phyloP scores from a whole-genome alignment of 2,329 filamentous ascomycete species.

The Aspergillus oerlinghausenensis region DNA sequence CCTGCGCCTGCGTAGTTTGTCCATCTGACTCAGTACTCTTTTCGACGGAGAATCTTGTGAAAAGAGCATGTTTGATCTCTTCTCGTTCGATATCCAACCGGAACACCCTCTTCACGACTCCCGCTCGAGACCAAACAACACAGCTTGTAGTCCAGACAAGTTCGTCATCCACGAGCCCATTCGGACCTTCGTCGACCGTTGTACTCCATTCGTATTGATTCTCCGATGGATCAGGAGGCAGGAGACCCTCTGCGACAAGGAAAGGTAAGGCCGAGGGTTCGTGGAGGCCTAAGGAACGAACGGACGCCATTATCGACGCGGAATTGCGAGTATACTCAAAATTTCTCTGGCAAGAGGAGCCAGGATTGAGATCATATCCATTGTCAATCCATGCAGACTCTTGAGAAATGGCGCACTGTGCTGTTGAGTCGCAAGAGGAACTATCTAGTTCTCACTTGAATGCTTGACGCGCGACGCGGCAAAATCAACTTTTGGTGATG shows the following conservation, averaged over 20 bases:
- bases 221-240: slow-evolving; percentile 62
- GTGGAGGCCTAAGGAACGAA: slow-evolving; percentile 88
- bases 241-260: slow-evolving; percentile 73
- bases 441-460: neutral
- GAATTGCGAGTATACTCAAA: slow-evolving; percentile 17
- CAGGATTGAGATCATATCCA: slow-evolving; percentile 22
- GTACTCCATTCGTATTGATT: slow-evolving; percentile 72
- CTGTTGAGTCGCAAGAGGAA: neutral
- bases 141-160: slow-evolving; percentile 68
- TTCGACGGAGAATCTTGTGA: slow-evolving; percentile 71
- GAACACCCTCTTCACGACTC: slow-evolving; percentile 78
- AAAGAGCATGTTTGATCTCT: slow-evolving; percentile 74
- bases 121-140: slow-evolving; percentile 86
- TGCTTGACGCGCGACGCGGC: neutral
- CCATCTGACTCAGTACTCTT: slow-evolving; percentile 18
- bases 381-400: slow-evolving; percentile 15
- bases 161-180: slow-evolving; percentile 64
- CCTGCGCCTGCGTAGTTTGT: slow-evolving; percentile 3
- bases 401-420: neutral
- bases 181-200: slow-evolving; percentile 41
- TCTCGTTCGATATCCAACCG: slow-evolving; percentile 84
- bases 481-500: neutral
- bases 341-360: slow-evolving; percentile 20
- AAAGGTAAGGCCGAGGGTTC: slow-evolving; percentile 78
- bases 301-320: slow-evolving; percentile 67